A percentile compares a stretch with the other conserved stretches of the same genome.
phyloP scores from a whole-genome alignment of 75 land plant species.

The Chamaecyparis obtusa region DNA sequence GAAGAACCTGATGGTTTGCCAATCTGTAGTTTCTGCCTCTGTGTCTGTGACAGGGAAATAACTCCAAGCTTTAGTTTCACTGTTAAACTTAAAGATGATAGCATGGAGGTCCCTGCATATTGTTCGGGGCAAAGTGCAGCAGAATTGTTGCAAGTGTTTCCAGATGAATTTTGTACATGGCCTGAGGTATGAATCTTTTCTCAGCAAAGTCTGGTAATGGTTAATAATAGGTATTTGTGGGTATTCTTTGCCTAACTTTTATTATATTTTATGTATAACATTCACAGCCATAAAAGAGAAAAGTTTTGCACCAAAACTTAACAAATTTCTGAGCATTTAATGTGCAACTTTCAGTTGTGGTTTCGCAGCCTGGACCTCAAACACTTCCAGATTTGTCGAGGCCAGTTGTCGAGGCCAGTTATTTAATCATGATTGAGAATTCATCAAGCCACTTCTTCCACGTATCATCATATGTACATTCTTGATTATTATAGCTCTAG shows the following conservation, averaged over 20 bases:
- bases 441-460: background rate
- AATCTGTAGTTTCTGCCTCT: constrained; percentile 49
- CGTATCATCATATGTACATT: background rate
- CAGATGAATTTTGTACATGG: constrained; percentile 54
- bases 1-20: constrained; percentile 24
- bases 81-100: constrained; percentile 51
- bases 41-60: constrained; percentile 34
- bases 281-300: background rate
- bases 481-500: background rate
- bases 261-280: background rate
- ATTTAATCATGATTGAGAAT: background rate
- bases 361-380: background rate
- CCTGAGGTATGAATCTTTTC: constrained; percentile 47
- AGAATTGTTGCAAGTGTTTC: constrained; percentile 70
- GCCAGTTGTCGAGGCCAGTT: background rate
- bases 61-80: constrained; percentile 40
- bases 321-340: background rate
- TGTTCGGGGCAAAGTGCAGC: constrained; percentile 65
- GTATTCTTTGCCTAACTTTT: background rate
- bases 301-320: background rate
- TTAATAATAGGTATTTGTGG: background rate
- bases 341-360: background rate
- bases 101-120: constrained; percentile 49
- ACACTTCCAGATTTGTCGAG: background rate
- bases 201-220: background rate